phyloP scores from a whole-genome alignment of 805 yeast genomes.

The Priceomyces carsonii region DNA sequence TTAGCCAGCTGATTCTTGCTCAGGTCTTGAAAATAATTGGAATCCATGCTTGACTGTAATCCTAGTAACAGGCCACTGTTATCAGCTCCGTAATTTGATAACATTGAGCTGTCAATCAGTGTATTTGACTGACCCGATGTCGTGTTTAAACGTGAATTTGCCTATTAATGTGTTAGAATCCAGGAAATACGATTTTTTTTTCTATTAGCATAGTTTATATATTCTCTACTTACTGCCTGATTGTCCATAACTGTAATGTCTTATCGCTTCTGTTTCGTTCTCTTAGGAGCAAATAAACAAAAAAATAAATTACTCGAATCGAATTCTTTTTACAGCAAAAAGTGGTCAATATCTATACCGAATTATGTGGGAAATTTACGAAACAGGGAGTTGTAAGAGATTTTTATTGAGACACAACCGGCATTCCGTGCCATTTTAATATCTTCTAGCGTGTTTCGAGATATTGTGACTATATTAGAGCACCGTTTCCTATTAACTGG shows the following conservation, averaged over 20 bases:
- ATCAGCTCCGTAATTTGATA: conserved; percentile 4
- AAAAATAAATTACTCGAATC: too few species aligned
- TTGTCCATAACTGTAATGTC: conserved; percentile 3
- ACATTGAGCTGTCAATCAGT: conserved; percentile 8
- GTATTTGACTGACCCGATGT: conserved; percentile 6
- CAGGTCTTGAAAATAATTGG: not conserved
- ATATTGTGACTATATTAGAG: conserved; percentile 4
- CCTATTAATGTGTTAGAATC: too few species aligned
- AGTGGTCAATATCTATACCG: conserved; percentile 2
- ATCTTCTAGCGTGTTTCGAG: too few species aligned
- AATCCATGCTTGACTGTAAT: conserved; percentile 2
- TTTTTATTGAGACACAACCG: not conserved
- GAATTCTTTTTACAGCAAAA: conserved; percentile 4
- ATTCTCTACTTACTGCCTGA: too few species aligned
- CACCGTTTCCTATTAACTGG: conserved; percentile 28
- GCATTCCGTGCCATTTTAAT: too few species aligned
- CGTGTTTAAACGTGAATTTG: conserved; percentile 7
- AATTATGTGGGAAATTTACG: conserved; percentile 4
- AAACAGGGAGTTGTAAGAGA: conserved; percentile 1
- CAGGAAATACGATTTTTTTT: too few species aligned
- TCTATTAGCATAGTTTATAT: too few species aligned
- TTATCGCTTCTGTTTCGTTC: too few species aligned
- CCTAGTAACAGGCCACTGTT: conserved; percentile 4
- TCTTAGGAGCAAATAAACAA: too few species aligned
- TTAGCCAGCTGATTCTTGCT: conserved; percentile 9